These are phyloP conservation scores for Rugosomyces carneus DNA, from an alignment of 1,284 basidiomycete species.

Conservation along the genomic window DNA sequence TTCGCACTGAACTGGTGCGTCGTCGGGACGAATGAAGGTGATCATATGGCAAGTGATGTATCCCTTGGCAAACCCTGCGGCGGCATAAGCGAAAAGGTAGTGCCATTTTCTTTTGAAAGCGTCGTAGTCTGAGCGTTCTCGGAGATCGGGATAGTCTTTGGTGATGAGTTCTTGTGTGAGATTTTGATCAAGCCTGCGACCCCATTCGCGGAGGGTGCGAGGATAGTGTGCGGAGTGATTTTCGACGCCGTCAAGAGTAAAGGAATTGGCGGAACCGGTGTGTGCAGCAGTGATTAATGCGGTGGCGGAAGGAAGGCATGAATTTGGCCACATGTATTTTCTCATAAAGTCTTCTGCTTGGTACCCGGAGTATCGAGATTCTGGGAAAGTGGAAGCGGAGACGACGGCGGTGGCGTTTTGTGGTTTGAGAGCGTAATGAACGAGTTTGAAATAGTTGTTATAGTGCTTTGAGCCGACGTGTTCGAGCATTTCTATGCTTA, in stretches of 20 bases:
- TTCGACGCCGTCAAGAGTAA: conserved; percentile 82
- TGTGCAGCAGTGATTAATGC: conserved; percentile 63
- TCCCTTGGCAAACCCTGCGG: conserved; percentile 66
- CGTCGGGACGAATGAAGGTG: conserved; percentile 52
- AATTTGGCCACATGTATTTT: conserved; percentile 92
- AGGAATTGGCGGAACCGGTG: conserved; percentile 58
- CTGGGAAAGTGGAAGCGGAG: conserved; percentile 82
- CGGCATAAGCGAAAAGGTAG: conserved; percentile 73
- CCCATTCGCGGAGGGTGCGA: conserved; percentile 87
- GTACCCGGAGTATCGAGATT: conserved; percentile 61
- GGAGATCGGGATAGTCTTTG: conserved; percentile 51
- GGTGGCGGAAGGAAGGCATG: conserved; percentile 79
- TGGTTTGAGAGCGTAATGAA: conserved; percentile 77
- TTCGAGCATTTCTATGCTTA: conserved; percentile 92
- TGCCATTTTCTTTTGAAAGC: conserved; percentile 72
- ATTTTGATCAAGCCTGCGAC: conserved; percentile 62
- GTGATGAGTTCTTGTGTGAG: conserved; percentile 50
- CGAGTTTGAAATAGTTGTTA: conserved; percentile 72
- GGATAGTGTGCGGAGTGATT: conserved; percentile 88
- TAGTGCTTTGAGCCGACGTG: conserved; percentile 71
- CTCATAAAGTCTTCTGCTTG: conserved; percentile 89
- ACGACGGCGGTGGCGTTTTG: conserved; percentile 66
- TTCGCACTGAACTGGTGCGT: conserved; percentile 38
- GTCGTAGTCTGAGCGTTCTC: conserved; percentile 47
- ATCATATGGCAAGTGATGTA: conserved; percentile 78